Percentiles rank a stretch among this genome's conserved stretches.
phyloP scores from a whole-genome alignment of 495 filamentous ascomycete species.

The Clohesyomyces aquaticus region DNA sequence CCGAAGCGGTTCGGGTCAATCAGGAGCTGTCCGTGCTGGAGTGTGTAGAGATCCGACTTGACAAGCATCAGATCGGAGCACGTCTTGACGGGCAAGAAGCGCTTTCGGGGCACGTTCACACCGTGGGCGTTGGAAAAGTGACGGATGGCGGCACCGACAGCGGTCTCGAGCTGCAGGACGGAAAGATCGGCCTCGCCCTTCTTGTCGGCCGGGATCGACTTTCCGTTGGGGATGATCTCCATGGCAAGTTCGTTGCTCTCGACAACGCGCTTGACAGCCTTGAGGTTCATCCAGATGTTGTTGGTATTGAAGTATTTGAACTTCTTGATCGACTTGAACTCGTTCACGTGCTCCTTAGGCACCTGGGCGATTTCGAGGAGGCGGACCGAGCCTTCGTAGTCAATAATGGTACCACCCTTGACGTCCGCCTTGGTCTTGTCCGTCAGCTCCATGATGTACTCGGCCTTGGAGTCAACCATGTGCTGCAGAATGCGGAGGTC shows the following conservation, averaged over 20 bases:
- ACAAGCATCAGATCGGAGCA: conserved; percentile 99
- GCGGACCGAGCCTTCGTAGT: conserved; percentile 95
- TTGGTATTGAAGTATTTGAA: conserved; percentile 99
- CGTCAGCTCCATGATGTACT: conserved; percentile 99
- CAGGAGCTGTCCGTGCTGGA: conserved; percentile 96
- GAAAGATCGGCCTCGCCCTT: conserved; percentile 98
- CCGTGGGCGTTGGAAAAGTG: conserved; percentile 98
- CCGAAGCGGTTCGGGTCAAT: conserved; percentile 97
- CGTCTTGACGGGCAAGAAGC: conserved; percentile 99
- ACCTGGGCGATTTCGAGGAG: conserved; percentile 99
- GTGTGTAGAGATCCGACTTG: conserved; percentile 99
- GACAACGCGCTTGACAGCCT: conserved; percentile 97
- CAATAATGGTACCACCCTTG: conserved; percentile 99
- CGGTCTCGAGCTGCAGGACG: conserved; percentile 97
- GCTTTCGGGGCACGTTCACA: conserved; percentile 96
- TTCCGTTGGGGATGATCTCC: conserved; percentile 99
- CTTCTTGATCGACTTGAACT: conserved; percentile 99
- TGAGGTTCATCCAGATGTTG: conserved; percentile 99
- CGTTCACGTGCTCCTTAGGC: conserved; percentile 99
- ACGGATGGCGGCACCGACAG: conserved; percentile 96
- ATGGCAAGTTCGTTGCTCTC: conserved; percentile 98
- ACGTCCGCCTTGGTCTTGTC: conserved; percentile 99
- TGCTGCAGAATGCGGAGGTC: conserved; percentile 97
- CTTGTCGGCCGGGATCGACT: conserved; percentile 97
- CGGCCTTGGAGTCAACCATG: conserved; percentile 92